Conservation (phyloP, 2,329 filamentous ascomycete species). For the Pseudogymnoascus sp. region DNA sequence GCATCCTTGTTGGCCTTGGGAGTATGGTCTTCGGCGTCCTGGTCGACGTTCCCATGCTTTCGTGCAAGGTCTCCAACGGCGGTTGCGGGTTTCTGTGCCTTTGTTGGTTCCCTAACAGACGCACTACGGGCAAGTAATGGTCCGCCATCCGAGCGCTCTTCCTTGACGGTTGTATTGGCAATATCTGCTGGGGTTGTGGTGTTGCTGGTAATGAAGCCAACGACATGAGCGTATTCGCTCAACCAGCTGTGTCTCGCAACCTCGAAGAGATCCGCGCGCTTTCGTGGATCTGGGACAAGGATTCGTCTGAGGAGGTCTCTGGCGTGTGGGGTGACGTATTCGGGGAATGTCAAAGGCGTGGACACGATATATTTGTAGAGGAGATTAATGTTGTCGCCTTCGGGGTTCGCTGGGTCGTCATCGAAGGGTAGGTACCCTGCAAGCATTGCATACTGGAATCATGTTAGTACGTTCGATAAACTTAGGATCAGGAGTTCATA, state of each 20-base stretch:
- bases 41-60: constrained; percentile 68
- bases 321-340: constrained; percentile 96
- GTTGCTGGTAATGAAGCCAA: constrained; percentile 93
- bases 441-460: constrained; percentile 84
- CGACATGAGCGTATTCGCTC: constrained; percentile 92
- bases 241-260: constrained; percentile 97
- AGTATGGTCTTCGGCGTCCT: constrained; percentile 50
- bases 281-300: constrained; percentile 87
- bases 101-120: constrained; percentile 81
- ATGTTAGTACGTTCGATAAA: constrained; percentile 19
- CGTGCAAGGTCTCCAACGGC: constrained; percentile 57
- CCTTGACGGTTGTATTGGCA: constrained; percentile 61
- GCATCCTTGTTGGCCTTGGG: constrained; percentile 66
- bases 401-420: constrained; percentile 94
- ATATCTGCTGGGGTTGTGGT: constrained; percentile 83
- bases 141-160: constrained; percentile 46
- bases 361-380: constrained; percentile 99
- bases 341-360: constrained; percentile 91
- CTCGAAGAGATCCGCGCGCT: constrained; percentile 92
- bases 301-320: constrained; percentile 88
- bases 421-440: constrained; percentile 96
- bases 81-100: constrained; percentile 50
- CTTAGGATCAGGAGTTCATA: constrained; percentile 42
- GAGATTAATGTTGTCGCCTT: constrained; percentile 98
- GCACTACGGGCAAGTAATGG: constrained; percentile 71